These are phyloP conservation scores for Bryopsis sp. DNA, from an alignment of 139 green algal genomes.

Conservation along the genomic window DNA sequence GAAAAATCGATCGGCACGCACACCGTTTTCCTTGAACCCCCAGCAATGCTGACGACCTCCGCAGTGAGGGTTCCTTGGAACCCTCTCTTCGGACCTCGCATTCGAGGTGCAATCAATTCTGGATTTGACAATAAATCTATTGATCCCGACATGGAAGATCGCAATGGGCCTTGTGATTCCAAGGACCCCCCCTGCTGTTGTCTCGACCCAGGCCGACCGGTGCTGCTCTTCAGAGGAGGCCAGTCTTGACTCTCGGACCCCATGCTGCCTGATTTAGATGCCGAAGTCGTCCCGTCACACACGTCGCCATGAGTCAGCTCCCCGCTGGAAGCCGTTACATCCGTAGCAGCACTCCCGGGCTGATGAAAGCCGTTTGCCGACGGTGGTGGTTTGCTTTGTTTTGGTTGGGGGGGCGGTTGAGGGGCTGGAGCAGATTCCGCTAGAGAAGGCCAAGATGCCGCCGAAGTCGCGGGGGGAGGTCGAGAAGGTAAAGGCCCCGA, in stretches of 20 bases:
- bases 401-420: too few species aligned
- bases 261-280: too few species aligned
- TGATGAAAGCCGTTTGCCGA: too few species aligned
- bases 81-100: not conserved
- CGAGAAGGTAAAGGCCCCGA: not conserved
- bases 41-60: not conserved
- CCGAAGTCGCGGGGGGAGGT: not conserved
- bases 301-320: too few species aligned
- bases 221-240: not conserved
- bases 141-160: not conserved
- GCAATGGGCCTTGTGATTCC: not conserved
- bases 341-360: too few species aligned
- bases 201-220: not conserved
- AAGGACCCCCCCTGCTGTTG: not conserved
- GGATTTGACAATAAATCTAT: not conserved
- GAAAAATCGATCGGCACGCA: not conserved
- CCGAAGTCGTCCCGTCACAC: too few species aligned
- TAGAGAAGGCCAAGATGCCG: too few species aligned
- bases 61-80: not conserved
- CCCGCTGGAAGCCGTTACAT: too few species aligned
- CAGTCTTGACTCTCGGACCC: not conserved
- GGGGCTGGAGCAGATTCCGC: too few species aligned
- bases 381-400: too few species aligned
- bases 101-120: not conserved
- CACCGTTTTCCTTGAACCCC: not conserved